phyloP scores from a whole-genome alignment of 2,329 filamentous ascomycete species.

The Beauveria medogensis region DNA sequence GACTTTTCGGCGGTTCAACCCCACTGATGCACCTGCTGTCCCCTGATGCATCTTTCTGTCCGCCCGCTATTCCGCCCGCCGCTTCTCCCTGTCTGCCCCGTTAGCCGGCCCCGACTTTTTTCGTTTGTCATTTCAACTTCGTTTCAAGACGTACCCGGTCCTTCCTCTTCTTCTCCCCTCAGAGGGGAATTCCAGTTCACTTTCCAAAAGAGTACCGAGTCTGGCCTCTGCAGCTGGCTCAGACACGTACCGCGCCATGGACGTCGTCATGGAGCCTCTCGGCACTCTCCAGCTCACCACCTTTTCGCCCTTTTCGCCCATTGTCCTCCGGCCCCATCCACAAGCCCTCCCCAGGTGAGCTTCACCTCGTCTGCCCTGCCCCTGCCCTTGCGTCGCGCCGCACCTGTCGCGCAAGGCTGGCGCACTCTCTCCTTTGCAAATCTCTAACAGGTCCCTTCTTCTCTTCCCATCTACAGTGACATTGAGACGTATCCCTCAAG shows the following conservation, averaged over 20 bases:
- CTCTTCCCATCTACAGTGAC: background rate
- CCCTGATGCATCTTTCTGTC: background rate
- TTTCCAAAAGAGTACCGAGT: background rate
- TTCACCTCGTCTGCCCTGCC: background rate
- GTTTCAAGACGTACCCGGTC: too few species aligned
- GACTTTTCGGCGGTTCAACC: background rate
- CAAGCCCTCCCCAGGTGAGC: conserved; percentile 10
- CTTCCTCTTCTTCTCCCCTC: background rate
- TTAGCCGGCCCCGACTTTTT: background rate
- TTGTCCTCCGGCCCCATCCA: conserved; percentile 13
- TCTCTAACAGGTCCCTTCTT: background rate
- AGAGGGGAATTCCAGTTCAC: background rate
- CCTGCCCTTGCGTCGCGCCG: background rate
- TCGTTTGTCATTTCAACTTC: background rate
- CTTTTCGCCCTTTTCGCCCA: conserved; percentile 14
- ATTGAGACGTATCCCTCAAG: conserved; percentile 4
- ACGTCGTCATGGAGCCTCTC: conserved; percentile 25
- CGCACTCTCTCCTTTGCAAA: background rate
- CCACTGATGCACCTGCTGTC: background rate
- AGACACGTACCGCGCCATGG: conserved; percentile 17
- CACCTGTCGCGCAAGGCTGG: background rate
- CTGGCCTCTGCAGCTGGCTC: background rate
- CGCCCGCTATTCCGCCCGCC: background rate
- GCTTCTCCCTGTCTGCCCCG: background rate
- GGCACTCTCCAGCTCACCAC: conserved; percentile 23